These are phyloP conservation scores for Babesia ovis DNA, from an alignment of 169 alveolate genomes.

Conservation along the genomic window DNA sequence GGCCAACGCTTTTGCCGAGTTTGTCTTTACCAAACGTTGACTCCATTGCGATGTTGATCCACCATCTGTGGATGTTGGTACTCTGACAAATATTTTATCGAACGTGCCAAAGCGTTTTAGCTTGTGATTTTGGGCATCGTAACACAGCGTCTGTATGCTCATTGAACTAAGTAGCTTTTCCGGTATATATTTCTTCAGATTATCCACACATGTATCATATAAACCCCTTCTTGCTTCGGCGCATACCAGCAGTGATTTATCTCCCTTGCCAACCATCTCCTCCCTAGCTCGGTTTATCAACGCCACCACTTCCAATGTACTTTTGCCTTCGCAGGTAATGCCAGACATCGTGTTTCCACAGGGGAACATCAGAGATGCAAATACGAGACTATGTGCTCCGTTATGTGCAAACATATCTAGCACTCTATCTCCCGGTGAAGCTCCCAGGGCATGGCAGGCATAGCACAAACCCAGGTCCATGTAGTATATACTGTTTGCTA, in stretches of 20 bases:
- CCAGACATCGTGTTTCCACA: conserved; percentile 33
- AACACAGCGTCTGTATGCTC: conserved; percentile 58
- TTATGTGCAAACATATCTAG: conserved; percentile 87
- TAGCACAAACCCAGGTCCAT: conserved; percentile 41
- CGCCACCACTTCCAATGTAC: conserved; percentile 45
- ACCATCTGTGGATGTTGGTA: conserved; percentile 69
- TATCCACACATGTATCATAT: conserved; percentile 63
- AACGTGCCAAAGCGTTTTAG: conserved; percentile 66
- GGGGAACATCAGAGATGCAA: conserved; percentile 66
- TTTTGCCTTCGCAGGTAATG: conserved; percentile 41
- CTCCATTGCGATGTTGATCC: conserved; percentile 67
- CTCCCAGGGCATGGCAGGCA: conserved; percentile 67
- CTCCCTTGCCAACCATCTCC: conserved; percentile 3
- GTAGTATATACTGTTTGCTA: conserved; percentile 7
- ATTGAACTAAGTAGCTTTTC: conserved; percentile 52
- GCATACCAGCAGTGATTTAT: conserved; percentile 60
- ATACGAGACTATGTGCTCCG: conserved; percentile 83
- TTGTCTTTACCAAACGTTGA: conserved; percentile 65
- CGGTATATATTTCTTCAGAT: conserved; percentile 64
- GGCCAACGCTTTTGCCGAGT: conserved; percentile 68
- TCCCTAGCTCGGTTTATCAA: conserved; percentile 42
- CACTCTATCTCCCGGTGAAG: conserved; percentile 67
- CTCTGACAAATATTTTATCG: conserved; percentile 74
- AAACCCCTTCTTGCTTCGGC: conserved; percentile 68
- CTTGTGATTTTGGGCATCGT: conserved; percentile 64